Evolutionary conservation across 805 yeast genomes (phyloP), one percentile per base, ranked within the genome.

Genomic region (Cyberlindnera xylosilytica): DNA sequence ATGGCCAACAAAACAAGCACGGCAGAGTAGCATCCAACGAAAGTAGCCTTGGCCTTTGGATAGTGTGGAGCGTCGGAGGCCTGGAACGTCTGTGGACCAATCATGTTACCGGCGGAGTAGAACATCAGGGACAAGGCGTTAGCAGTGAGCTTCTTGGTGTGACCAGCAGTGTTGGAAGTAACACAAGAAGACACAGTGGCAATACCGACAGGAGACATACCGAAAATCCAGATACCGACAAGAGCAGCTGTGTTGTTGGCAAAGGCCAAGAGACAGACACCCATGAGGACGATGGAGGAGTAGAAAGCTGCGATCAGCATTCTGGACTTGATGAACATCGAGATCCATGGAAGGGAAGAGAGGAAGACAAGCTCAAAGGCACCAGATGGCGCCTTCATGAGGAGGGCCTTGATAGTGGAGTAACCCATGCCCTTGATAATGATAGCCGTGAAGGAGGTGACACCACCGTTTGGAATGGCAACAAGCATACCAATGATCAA

Each of bases 11-110:
- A 43, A 22, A 67, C 51, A 12, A 64, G 38, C 32, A 67, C 71
- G 51, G 72, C 68, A 34, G 70, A 20, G 16, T 29, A 33, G 7
- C 37, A 33, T 8, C 41, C 45, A 26, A 41, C 48, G 31, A 36
- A 30, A 12, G 48, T 41, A 19, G 70, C 64, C 47, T 77, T 77
- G 4, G 81, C 84, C 20, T 75, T 73, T 6, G 61, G 61, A 52
- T 83, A 85, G 28, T 62, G 55, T 7, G 89, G 89, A 19, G 79
- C 80, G 44, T 81, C 76, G 7, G 60, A 49, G 0, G 73, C 62
- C 44, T 67, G 69, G 65, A 84, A 85, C 16, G 84, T 70, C 60
- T 82, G 88, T 6, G 91, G 88, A 1, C 89, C 91, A 42, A 81
- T 73, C 27, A 83, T 65, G 42, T 43, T 43, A 43, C 46, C 46